Conservation (phyloP, 78 protist genomes). For the Chrysochromulina parva region DNA sequence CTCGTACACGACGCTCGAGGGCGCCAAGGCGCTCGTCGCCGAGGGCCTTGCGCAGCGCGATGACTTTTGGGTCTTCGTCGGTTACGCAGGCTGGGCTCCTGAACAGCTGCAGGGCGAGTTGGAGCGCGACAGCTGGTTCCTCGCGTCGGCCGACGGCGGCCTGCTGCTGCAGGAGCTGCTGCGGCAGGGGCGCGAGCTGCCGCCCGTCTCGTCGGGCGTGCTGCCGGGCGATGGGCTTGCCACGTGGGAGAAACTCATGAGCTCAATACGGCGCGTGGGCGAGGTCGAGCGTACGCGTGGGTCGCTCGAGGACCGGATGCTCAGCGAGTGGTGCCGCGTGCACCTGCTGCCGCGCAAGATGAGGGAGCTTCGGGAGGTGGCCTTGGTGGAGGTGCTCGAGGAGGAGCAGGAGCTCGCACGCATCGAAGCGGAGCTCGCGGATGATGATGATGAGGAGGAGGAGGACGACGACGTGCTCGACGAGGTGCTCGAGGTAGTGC, state of each 20-base stretch:
- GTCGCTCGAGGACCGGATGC: constrained; percentile 2
- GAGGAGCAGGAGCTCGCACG: too few relatives aligned
- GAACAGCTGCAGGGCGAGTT: constrained; percentile 15
- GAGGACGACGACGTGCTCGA: too few relatives aligned
- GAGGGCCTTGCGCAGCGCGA: not conserved
- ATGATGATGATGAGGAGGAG: too few relatives aligned
- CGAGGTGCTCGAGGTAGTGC: too few relatives aligned
- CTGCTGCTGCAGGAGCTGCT: constrained; percentile 1
- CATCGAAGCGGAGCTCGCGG: too few relatives aligned
- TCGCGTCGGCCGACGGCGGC: not conserved
- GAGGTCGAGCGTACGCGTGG: not conserved
- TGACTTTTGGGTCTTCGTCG: not conserved
- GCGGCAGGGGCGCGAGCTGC: not conserved
- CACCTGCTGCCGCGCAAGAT: not conserved
- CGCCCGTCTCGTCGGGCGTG: not conserved
- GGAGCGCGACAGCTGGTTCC: not conserved
- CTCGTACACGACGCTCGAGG: not conserved
- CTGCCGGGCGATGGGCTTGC: not conserved
- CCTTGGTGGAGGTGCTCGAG: too few relatives aligned
- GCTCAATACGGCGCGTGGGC: not conserved
- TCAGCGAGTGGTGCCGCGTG: not conserved
- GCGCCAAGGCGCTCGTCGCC: not conserved
- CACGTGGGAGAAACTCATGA: not conserved
- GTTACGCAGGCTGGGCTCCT: constrained; percentile 23
- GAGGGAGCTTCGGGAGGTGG: too few relatives aligned